Base-by-base conservation (phyloP, 2,329 filamentous ascomycete genomes). In the Beauveria medogensis region DNA sequence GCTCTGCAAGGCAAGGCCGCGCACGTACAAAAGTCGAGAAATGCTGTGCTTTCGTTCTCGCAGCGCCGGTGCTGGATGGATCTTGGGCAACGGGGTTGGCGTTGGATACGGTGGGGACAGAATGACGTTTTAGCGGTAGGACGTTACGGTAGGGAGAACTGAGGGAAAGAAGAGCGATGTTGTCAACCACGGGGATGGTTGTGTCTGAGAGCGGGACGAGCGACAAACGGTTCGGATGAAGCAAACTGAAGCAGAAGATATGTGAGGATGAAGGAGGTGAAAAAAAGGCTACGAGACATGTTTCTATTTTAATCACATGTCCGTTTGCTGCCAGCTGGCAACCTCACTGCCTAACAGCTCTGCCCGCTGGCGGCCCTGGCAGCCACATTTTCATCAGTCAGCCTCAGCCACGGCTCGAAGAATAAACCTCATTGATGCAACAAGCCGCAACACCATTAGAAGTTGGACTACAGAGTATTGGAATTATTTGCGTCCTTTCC, bases 41-140 rank as follows among this genome's bases (percentile, higher is more conserved):
- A 59, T 54, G 48, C 50, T 53, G 48, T n/a, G 57, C 57, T 54
- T 59, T 34, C 34, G 50, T 54, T 41, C 50, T 43, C n/a, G 18
- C 30, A 34, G 26, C 57, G 22, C 7, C 9, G 52, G 52, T 43
- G 65, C 63, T 69, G 67, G 65, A 67, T 67, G 67, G 66, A 67
- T 68, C 65, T 67, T 67, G 61, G 62, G 65, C 62, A 62, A 63
- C 66, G 34, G 67, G 68, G 60, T 22, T 40, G 55, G 30, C 22
- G 65, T 69, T 68, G 67, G 69, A 65, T 66, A 52, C 50, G 58
- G 69, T 69, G 69, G 69, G 62, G 65, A 67, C 64, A 63, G 62
- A 65, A 70, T 70, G 69, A 70, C 69, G 69, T 63, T 30, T 61
- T 59, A 22, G 55, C 30, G 24, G 60, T 69, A 67, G 64, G 60